Base-by-base conservation (phyloP, 2,329 filamentous ascomycete genomes). In the Alternaria triticina region DNA sequence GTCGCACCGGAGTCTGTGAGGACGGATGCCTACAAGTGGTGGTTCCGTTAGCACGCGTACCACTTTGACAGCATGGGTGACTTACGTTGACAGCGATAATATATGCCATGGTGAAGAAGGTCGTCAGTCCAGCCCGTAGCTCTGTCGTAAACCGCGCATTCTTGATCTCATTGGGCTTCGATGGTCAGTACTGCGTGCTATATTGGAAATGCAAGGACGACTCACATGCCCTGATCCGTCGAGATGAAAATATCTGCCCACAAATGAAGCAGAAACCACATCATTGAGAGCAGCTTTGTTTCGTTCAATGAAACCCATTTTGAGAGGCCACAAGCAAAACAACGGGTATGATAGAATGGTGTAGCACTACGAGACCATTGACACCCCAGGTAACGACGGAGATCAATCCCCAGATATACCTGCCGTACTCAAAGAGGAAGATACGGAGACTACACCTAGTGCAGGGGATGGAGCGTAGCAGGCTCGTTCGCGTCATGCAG, bases 171-270 rank as follows among this genome's bases (percentile, higher is more conserved):
- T 85, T 87, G 68, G 86, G 87, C 90, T 92, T 63, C 64, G 22
- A 12, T 36, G 10, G 57, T 72, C 57, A 74, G 70, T 52, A 62
- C 44, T 54, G 27, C 47, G 63, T 28, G 7, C 8, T 64, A 13
- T 25, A 11, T 12, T 15, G 25, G 27, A 36, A 46, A 6, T n/a
- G 7, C 43, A 13, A 17, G 47, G 20, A n/a, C 9, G 20, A 86
- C 89, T 84, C 86, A 93, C 91, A 87, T 95, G 91, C 72, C 92
- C 92, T 45, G 88, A 93, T 70, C 91, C 91, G 68, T 96, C 92
- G 50, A 97, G 87, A 68, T 89, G 88, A 81, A 97, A 97, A 69
- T 80, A 80, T 40, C 69, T 70, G 44, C 79, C 79, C 46, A 80
- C 73, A 40, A 72, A 25, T 30, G 77, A 79, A 62, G 66, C 64